A percentile compares a stretch with the other conserved stretches of the same genome.
These are phyloP conservation scores for Plasmodiophora brassicae DNA, from an alignment of 208 protist species.

Conservation along the genomic window DNA sequence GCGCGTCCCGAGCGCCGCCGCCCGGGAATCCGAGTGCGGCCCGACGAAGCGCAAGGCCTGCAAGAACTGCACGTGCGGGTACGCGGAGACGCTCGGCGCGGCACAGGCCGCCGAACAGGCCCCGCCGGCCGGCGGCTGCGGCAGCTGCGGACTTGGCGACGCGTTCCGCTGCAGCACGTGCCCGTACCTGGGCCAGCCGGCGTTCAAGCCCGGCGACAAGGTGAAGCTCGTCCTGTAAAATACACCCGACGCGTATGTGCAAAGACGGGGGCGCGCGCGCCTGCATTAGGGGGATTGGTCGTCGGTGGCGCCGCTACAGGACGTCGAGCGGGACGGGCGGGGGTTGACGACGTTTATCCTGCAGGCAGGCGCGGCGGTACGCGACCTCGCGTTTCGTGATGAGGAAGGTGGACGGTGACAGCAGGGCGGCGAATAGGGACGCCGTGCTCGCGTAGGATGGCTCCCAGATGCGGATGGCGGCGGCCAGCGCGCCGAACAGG, in stretches of 20 bases:
- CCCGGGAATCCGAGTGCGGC: not conserved
- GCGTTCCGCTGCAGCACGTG: constrained; percentile 51
- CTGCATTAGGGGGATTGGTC: too few species aligned
- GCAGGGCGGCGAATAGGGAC: not conserved
- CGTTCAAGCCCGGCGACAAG: constrained; percentile 44
- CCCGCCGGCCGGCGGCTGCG: constrained; percentile 40
- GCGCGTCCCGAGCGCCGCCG: not conserved
- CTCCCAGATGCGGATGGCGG: not conserved
- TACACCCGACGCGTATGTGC: not conserved
- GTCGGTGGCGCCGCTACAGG: too few species aligned
- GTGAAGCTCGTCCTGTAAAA: constrained; percentile 42
- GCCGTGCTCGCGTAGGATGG: not conserved
- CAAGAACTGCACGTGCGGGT: constrained; percentile 51
- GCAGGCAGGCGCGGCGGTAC: too few species aligned
- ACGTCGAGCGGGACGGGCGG: too few species aligned
- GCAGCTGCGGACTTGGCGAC: constrained; percentile 49
- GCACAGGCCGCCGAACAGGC: not conserved
- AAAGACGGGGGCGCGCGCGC: too few species aligned
- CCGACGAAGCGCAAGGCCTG: constrained; percentile 48
- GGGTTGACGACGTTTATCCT: too few species aligned
- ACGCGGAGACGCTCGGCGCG: constrained; percentile 12
- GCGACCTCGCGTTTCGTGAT: not conserved
- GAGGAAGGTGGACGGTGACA: not conserved
- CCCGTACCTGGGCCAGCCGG: constrained; percentile 51
- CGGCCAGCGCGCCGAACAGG: not conserved